Evolutionary conservation across 352 stramenopile species (phyloP).

Genomic region (Pilasporangium apinafurcum): DNA sequence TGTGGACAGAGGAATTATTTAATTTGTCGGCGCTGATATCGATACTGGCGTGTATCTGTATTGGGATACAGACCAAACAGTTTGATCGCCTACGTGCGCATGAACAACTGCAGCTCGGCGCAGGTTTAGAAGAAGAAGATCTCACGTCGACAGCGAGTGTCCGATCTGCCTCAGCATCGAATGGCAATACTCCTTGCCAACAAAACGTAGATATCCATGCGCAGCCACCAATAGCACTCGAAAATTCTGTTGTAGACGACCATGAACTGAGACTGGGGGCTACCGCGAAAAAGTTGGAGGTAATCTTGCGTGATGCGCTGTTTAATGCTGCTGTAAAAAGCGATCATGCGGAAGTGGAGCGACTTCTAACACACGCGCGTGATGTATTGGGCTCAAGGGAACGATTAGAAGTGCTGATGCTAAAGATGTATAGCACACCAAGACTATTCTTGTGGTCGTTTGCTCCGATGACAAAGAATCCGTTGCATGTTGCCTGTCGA

Average conservation of each 20-base stretch:
- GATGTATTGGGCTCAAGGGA: constrained; percentile 52
- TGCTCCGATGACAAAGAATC: constrained; percentile 61
- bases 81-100: constrained; percentile 60
- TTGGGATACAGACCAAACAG: constrained; percentile 51
- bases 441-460: constrained; percentile 54
- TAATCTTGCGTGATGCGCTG: constrained; percentile 36
- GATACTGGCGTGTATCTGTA: constrained; percentile 28
- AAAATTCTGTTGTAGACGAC: constrained; percentile 31
- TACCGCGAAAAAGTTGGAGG: constrained; percentile 31
- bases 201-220: constrained; percentile 19
- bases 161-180: too few species aligned
- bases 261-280: constrained; percentile 28
- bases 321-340: constrained; percentile 40
- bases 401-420: constrained; percentile 52
- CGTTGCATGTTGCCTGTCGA: constrained; percentile 63
- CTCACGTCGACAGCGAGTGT: constrained; percentile 1
- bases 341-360: constrained; percentile 29
- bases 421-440: constrained; percentile 71
- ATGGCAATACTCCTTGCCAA: too few species aligned
- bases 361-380: constrained; percentile 41
- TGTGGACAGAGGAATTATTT: constrained; percentile 20
- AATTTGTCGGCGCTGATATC: constrained; percentile 10
- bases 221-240: too few species aligned
- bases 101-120: constrained; percentile 57
- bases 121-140: constrained; percentile 35